A percentile compares a stretch with the other conserved stretches of the same genome.
These are phyloP conservation scores for Mangifera indica DNA, from an alignment of 345 rosid species.

Conservation along the genomic window DNA sequence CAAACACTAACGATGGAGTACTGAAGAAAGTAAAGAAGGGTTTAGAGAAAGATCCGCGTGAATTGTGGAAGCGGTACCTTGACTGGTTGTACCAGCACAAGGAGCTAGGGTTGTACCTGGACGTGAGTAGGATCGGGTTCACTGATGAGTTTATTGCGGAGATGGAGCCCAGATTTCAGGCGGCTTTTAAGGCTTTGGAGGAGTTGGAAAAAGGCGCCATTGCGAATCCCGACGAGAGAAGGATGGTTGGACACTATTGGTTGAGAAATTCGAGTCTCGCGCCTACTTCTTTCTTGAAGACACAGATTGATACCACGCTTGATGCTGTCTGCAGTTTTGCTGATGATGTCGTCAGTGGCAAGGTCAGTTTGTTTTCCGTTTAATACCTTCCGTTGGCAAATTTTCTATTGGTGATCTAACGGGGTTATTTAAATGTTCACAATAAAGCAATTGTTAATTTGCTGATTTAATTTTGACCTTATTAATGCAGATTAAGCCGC, in stretches of 20 bases:
- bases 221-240: constrained; percentile 94
- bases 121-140: constrained; percentile 93
- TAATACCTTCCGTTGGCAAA: neutral
- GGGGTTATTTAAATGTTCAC: neutral
- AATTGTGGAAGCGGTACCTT: constrained; percentile 78
- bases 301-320: constrained; percentile 71
- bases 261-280: constrained; percentile 70
- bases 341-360: constrained; percentile 68
- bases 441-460: neutral
- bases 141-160: constrained; percentile 75
- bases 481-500: constrained; percentile 74
- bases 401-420: neutral
- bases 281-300: constrained; percentile 52
- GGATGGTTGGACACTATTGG: constrained; percentile 99
- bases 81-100: constrained; percentile 95
- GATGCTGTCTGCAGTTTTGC: constrained; percentile 68
- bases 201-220: constrained; percentile 90
- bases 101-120: constrained; percentile 79
- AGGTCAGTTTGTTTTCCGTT: constrained; percentile 51
- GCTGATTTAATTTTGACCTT: constrained; percentile 8
- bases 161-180: constrained; percentile 73
- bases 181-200: constrained; percentile 76
- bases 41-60: constrained; percentile 60
- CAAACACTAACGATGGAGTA: constrained; percentile 32
- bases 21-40: constrained; percentile 33